These are phyloP conservation scores for Clathrospora elynae DNA, from an alignment of 2,329 filamentous ascomycete species.

Conservation along the genomic window DNA sequence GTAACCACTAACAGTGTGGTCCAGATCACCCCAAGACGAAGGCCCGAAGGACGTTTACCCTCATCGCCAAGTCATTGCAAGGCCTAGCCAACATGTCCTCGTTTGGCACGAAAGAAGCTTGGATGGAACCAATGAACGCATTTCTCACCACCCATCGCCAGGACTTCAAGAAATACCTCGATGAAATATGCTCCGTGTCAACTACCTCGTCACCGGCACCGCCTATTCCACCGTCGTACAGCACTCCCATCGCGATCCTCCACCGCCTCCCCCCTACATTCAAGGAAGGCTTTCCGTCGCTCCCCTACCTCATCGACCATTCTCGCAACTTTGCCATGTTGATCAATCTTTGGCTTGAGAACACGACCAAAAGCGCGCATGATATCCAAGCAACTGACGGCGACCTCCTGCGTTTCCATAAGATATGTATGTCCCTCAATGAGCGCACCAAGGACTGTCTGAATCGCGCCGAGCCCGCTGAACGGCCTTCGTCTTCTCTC, in stretches of 20 bases:
- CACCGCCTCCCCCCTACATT: constrained; percentile 78
- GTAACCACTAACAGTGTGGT: constrained; percentile 12
- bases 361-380: constrained; percentile 45
- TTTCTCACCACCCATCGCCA: constrained; percentile 78
- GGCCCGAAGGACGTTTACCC: constrained; percentile 84
- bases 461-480: constrained; percentile 58
- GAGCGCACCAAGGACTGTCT: constrained; percentile 57
- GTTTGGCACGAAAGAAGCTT: constrained; percentile 94
- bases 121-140: constrained; percentile 98
- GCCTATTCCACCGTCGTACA: constrained; percentile 80
- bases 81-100: constrained; percentile 87
- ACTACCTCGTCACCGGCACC: constrained; percentile 64
- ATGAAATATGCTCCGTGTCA: constrained; percentile 82
- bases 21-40: constrained; percentile 79
- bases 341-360: constrained; percentile 78
- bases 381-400: constrained; percentile 51
- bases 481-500: constrained; percentile 55
- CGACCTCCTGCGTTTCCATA: constrained; percentile 57
- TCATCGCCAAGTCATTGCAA: constrained; percentile 91
- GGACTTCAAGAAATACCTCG: constrained; percentile 85
- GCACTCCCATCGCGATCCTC: constrained; percentile 88
- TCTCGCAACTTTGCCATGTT: constrained; percentile 82
- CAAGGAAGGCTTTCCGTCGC: constrained; percentile 87
- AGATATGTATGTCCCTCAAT: constrained; percentile 54
- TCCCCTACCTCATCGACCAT: constrained; percentile 92